These are phyloP conservation scores for Penicillium longicatenatum DNA, from an alignment of 495 filamentous ascomycete genomes.

Conservation along the genomic window DNA sequence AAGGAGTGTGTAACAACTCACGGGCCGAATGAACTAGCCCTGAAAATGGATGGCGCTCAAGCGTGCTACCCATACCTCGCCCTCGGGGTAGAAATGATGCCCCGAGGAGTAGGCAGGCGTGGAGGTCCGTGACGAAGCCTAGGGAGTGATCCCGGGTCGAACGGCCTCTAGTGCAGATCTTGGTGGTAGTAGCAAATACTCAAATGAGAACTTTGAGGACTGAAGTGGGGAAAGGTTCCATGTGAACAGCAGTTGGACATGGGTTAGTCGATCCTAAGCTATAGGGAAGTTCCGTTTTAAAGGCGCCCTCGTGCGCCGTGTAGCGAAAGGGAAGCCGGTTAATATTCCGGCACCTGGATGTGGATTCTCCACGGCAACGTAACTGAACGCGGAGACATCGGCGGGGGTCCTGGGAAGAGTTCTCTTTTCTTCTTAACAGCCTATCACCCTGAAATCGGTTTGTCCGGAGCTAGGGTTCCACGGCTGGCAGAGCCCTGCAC, in stretches of 20 bases:
- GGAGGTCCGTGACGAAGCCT: slow-evolving; percentile 62
- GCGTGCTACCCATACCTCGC: slow-evolving; percentile 66
- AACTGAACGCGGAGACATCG: slow-evolving; percentile 59
- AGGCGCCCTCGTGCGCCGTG: slow-evolving; percentile 58
- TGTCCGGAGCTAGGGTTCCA: slow-evolving; percentile 41
- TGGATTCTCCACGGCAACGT: slow-evolving; percentile 65
- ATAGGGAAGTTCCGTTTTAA: slow-evolving; percentile 69
- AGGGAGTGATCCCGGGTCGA: slow-evolving; percentile 66
- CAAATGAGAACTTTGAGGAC: slow-evolving; percentile 74
- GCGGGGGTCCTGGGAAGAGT: slow-evolving; percentile 56
- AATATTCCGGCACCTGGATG: slow-evolving; percentile 70
- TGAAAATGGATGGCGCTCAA: slow-evolving; percentile 69
- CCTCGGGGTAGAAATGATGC: slow-evolving; percentile 61
- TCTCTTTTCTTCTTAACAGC: slow-evolving; percentile 31
- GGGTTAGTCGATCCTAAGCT: slow-evolving; percentile 68
- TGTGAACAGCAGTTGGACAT: slow-evolving; percentile 71
- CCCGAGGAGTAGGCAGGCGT: slow-evolving; percentile 56
- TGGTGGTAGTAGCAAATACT: slow-evolving; percentile 77
- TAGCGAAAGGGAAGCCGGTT: slow-evolving; percentile 70
- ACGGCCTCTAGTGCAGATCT: slow-evolving; percentile 72
- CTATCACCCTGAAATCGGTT: slow-evolving; percentile 59
- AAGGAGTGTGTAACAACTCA: slow-evolving; percentile 66
- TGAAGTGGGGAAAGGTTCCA: slow-evolving; percentile 72
- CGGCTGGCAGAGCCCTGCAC: slow-evolving; percentile 53
- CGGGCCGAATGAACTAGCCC: slow-evolving; percentile 64